Conservation (phyloP, 768 basidiomycete genomes). For the Auricularia heimuer region DNA sequence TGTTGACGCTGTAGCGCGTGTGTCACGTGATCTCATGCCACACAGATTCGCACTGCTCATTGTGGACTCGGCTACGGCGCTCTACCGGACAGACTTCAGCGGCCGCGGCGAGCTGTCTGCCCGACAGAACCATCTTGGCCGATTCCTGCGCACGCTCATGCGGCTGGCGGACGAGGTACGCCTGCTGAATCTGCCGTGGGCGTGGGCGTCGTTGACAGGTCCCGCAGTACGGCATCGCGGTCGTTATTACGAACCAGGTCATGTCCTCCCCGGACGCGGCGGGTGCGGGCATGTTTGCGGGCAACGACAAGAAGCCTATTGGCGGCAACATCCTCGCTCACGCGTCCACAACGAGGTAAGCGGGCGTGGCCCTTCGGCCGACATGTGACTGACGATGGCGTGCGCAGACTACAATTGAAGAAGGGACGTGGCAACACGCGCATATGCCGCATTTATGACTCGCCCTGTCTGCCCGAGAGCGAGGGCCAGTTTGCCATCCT, state of each 20-base stretch:
- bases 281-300: constrained; percentile 68
- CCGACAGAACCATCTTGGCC: constrained; percentile 90
- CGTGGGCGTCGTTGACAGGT: constrained; percentile 1
- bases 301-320: constrained; percentile 95
- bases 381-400: not conserved
- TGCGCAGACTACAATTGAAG: constrained; percentile 68
- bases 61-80: constrained; percentile 91
- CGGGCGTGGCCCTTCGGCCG: constrained; percentile 4
- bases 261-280: constrained; percentile 98
- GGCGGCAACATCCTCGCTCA: constrained; percentile 99
- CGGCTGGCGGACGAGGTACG: constrained; percentile 91
- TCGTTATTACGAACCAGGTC: constrained; percentile 96
- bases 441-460: constrained; percentile 95
- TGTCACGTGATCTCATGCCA: not conserved
- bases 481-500: constrained; percentile 95
- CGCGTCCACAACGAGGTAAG: constrained; percentile 90
- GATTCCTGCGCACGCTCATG: constrained; percentile 87
- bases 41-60: constrained; percentile 88
- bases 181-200: not conserved
- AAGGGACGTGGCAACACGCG: constrained; percentile 89
- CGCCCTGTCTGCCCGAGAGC: constrained; percentile 92
- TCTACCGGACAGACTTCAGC: constrained; percentile 92
- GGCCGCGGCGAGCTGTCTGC: constrained; percentile 94
- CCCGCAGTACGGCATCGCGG: constrained; percentile 87
- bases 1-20: not conserved